A percentile compares a stretch with the other conserved stretches of the same genome.
Evolutionary conservation across 2,329 filamentous ascomycete species (phyloP).

Genomic region (Clarireedia paspali): DNA sequence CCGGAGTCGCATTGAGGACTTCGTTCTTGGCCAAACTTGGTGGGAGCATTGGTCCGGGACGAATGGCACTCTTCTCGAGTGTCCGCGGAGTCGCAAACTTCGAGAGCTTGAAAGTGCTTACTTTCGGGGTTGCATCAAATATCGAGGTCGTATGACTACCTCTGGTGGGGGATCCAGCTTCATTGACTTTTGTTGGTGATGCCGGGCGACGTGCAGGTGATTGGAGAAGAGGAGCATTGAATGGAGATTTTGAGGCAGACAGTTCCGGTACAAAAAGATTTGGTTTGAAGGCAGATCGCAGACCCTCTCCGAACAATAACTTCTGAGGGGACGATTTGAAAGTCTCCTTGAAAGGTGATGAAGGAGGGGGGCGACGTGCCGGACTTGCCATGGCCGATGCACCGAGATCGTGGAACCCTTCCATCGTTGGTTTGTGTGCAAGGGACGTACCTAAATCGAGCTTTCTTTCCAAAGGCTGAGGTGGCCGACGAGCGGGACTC

Average conservation of each 20-base stretch:
- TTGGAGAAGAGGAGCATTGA: slow-evolving; percentile 28
- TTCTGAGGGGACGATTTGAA: slow-evolving; percentile 50
- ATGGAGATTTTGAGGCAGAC: slow-evolving; percentile 12
- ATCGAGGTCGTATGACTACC: slow-evolving; percentile 10
- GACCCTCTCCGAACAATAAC: slow-evolving; percentile 23
- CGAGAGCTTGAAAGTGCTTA: slow-evolving; percentile 26
- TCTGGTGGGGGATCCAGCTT: slow-evolving; percentile 26
- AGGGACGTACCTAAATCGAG: slow-evolving; percentile 29
- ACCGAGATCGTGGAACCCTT: slow-evolving; percentile 30
- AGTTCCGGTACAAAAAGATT: slow-evolving; percentile 21
- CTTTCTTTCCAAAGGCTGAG: slow-evolving; percentile 32
- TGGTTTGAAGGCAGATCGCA: slow-evolving; percentile 26
- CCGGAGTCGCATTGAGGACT: slow-evolving; percentile 4
- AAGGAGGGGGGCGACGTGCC: slow-evolving; percentile 44
- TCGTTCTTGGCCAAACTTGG: slow-evolving; percentile 9
- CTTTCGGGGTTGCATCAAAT: slow-evolving; percentile 23
- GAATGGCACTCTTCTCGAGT: slow-evolving; percentile 19
- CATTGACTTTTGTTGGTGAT: slow-evolving; percentile 27
- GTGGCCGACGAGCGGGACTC: slow-evolving; percentile 49
- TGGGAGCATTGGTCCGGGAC: slow-evolving; percentile 18
- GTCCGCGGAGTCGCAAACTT: slow-evolving; percentile 27
- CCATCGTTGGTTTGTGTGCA: slow-evolving; percentile 22
- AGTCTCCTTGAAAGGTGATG: slow-evolving; percentile 47
- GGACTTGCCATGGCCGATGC: slow-evolving; percentile 43
- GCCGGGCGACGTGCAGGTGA: slow-evolving; percentile 28